Evolutionary conservation across 257 asterid genomes (phyloP).

Genomic region (Ehretia macrophylla): DNA sequence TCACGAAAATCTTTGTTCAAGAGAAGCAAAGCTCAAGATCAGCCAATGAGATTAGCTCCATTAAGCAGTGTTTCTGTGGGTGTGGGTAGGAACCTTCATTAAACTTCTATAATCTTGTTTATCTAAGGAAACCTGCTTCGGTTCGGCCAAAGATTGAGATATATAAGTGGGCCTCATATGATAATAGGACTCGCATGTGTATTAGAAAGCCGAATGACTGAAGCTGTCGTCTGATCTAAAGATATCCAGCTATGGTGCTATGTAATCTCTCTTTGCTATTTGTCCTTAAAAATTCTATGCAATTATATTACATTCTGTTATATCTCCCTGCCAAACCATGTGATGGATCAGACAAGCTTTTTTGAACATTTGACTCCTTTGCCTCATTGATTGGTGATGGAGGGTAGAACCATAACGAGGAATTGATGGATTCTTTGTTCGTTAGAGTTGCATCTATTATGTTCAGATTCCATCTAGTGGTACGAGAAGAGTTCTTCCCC

Average conservation of each 20-base stretch:
- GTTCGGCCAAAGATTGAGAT: too few relatives aligned
- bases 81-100: slow-evolving; percentile 20
- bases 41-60: slow-evolving; percentile 42
- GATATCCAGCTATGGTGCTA: slow-evolving; percentile 41
- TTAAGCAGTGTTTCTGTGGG: slow-evolving; percentile 31
- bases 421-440: slow-evolving; percentile 7
- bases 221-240: too few relatives aligned
- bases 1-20: slow-evolving; percentile 30
- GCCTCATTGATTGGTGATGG: slow-evolving; percentile 25
- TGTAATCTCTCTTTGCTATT: slow-evolving; percentile 31
- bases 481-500: too few relatives aligned
- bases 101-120: slow-evolving; percentile 28
- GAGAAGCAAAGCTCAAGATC: slow-evolving; percentile 42
- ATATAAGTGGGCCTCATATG: too few relatives aligned
- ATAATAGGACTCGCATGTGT: too few relatives aligned
- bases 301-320: slow-evolving; percentile 35
- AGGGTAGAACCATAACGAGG: too few relatives aligned
- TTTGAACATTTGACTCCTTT: slow-evolving; percentile 31
- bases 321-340: too few relatives aligned
- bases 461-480: slow-evolving; percentile 11
- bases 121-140: too few relatives aligned
- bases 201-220: too few relatives aligned
- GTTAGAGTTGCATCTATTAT: slow-evolving; percentile 23
- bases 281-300: slow-evolving; percentile 32
- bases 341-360: slow-evolving; percentile 24